phyloP scores from a whole-genome alignment of 371 early-diverging fungal genomes.

The Caulochytrium protostelioides region DNA sequence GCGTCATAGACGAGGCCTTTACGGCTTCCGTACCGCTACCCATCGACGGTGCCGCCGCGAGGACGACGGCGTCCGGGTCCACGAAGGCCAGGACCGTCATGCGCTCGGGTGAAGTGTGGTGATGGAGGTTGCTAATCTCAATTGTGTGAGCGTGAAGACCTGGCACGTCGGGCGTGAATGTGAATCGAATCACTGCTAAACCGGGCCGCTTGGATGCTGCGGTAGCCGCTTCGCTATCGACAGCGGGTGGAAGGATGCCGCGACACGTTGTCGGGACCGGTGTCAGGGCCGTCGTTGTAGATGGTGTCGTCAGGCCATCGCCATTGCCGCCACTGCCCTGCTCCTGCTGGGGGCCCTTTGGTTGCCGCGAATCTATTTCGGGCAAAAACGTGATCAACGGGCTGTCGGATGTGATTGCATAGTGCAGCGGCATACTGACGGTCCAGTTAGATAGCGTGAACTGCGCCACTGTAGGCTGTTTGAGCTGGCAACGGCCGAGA shows the following conservation, averaged over 20 bases:
- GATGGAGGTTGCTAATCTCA: neutral
- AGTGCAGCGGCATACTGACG: slow-evolving; percentile 39
- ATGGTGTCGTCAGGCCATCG: neutral
- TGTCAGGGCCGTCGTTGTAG: neutral
- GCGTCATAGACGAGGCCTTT: too few relatives aligned
- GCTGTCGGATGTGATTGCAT: slow-evolving; percentile 20
- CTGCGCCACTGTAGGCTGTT: slow-evolving; percentile 28
- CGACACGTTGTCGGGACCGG: neutral
- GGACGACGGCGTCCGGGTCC: neutral
- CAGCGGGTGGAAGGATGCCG: too few relatives aligned
- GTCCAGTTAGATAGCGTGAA: slow-evolving; percentile 39
- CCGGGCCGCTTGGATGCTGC: too few relatives aligned
- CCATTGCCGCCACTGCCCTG: neutral
- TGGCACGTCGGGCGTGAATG: neutral
- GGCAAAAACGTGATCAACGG: too few relatives aligned
- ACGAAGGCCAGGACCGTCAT: neutral
- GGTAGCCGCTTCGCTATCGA: too few relatives aligned
- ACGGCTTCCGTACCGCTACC: too few relatives aligned
- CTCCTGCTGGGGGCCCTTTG: neutral
- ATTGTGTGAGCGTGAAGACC: neutral
- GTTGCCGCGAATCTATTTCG: neutral
- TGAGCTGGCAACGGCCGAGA: slow-evolving; percentile 18
- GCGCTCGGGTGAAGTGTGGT: neutral
- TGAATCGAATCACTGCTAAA: too few relatives aligned
- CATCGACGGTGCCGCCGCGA: too few relatives aligned